Evolutionary conservation across 163 green algal genomes (phyloP).

Genomic region (Chlamydomonas reinhardtii): DNA sequence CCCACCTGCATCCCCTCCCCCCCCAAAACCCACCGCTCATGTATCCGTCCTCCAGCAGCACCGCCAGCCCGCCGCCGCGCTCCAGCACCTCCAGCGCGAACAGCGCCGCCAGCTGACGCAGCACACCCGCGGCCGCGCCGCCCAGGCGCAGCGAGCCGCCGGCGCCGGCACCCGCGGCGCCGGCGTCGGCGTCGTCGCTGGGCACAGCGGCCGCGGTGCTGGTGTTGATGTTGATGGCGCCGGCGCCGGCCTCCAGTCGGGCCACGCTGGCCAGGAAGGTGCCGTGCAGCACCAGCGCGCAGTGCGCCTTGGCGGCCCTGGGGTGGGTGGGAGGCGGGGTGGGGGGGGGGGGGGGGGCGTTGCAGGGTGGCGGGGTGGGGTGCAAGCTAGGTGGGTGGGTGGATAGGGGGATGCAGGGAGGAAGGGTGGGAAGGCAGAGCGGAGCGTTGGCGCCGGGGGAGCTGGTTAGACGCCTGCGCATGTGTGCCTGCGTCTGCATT

Average conservation of each 20-base stretch:
- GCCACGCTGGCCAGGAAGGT: constrained; percentile 67
- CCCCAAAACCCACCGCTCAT: constrained; percentile 50
- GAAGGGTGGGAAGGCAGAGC: too few species aligned
- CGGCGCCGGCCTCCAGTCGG: constrained; percentile 43
- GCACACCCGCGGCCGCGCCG: constrained; percentile 48
- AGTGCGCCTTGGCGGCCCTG: constrained; percentile 73
- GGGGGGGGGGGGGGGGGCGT: neutral
- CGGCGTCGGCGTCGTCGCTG: too few species aligned
- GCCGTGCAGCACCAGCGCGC: constrained; percentile 71
- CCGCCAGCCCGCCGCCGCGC: constrained; percentile 62
- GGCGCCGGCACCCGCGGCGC: too few species aligned
- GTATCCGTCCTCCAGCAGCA: constrained; percentile 81
- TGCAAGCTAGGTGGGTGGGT: too few species aligned
- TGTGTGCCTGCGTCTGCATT: too few species aligned
- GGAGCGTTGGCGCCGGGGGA: too few species aligned
- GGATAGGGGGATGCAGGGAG: too few species aligned
- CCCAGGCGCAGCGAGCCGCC: neutral
- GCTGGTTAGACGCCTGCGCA: too few species aligned
- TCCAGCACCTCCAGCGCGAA: constrained; percentile 73
- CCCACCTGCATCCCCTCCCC: too few species aligned
- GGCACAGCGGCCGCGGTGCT: too few species aligned
- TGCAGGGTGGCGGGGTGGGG: neutral
- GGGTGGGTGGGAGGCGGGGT: neutral
- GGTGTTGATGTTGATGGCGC: too few species aligned
- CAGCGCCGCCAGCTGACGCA: constrained; percentile 78